Percentiles rank a stretch among this genome's conserved stretches.
Conservation (phyloP, 2,329 filamentous ascomycete species). For the Penicillium sp. region DNA sequence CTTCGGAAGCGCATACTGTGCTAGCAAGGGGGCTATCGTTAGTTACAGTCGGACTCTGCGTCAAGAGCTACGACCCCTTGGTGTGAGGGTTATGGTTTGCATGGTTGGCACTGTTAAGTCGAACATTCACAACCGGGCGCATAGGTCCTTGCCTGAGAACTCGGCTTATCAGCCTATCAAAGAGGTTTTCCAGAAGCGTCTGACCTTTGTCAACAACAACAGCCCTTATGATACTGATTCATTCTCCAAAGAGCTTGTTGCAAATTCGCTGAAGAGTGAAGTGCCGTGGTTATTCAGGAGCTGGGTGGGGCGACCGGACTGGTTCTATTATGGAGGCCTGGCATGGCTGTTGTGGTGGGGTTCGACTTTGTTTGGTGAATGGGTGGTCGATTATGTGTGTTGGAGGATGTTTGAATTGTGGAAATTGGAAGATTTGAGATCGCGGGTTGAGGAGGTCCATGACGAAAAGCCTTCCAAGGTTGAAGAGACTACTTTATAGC, state of each 20-base stretch:
- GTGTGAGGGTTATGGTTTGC: not conserved
- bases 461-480: not conserved
- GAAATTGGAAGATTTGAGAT: not conserved
- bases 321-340: not conserved
- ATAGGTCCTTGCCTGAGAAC: not conserved
- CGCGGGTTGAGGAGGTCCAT: not conserved
- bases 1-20: not conserved
- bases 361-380: not conserved
- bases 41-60: not conserved
- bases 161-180: not conserved
- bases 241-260: not conserved
- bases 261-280: not conserved
- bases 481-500: not conserved
- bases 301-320: not conserved
- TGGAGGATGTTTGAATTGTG: not conserved
- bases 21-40: not conserved
- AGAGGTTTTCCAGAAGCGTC: not conserved
- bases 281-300: not conserved
- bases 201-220: not conserved
- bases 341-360: not conserved
- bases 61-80: not conserved
- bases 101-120: not conserved
- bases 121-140: not conserved
- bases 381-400: not conserved
- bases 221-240: not conserved